Conservation (phyloP, 2,329 filamentous ascomycete species). For the Purpureocillium takamizusanense region DNA sequence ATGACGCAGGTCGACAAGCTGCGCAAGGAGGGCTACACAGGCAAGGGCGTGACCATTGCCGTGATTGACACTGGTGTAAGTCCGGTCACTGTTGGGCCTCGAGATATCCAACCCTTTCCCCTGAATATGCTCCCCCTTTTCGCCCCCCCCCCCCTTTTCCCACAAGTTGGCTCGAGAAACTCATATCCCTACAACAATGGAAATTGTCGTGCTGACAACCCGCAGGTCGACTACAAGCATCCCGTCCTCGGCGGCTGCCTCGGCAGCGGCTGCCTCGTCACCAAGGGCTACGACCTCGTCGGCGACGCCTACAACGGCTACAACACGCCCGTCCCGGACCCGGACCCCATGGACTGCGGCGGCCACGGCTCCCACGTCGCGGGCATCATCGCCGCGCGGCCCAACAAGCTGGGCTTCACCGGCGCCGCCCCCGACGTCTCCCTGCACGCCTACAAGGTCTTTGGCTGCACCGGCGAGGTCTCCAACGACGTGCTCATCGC, state of each 20-base stretch:
- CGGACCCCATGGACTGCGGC: constrained; percentile 44
- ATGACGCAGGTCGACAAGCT: constrained; percentile 50
- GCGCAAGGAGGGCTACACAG: constrained; percentile 35
- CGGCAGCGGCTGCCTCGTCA: constrained; percentile 48
- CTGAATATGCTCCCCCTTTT: no score
- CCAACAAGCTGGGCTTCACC: constrained; percentile 42
- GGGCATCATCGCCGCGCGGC: constrained; percentile 53
- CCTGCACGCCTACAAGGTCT: constrained; percentile 48
- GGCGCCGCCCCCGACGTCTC: constrained; percentile 48
- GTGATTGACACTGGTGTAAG: constrained; percentile 46
- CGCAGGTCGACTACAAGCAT: constrained; percentile 51
- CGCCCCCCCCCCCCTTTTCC: no score
- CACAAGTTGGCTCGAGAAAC: no score
- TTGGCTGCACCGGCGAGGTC: constrained; percentile 43
- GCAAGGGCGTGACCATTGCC: constrained; percentile 43
- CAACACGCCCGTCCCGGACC: constrained; percentile 32
- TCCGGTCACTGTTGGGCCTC: constrained; percentile 3
- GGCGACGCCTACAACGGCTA: constrained; percentile 40
- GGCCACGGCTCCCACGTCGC: constrained; percentile 56
- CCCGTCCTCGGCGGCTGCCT: constrained; percentile 57
- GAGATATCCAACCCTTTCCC: neutral
- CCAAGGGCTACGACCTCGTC: constrained; percentile 47
- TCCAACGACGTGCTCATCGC: constrained; percentile 48
- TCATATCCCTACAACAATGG: no score
- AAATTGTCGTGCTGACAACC: neutral